Evolutionary conservation across 2,329 filamentous ascomycete species (phyloP), one percentile per base, ranked within the genome.

Genomic region (Ophiostoma triangulosporum): DNA sequence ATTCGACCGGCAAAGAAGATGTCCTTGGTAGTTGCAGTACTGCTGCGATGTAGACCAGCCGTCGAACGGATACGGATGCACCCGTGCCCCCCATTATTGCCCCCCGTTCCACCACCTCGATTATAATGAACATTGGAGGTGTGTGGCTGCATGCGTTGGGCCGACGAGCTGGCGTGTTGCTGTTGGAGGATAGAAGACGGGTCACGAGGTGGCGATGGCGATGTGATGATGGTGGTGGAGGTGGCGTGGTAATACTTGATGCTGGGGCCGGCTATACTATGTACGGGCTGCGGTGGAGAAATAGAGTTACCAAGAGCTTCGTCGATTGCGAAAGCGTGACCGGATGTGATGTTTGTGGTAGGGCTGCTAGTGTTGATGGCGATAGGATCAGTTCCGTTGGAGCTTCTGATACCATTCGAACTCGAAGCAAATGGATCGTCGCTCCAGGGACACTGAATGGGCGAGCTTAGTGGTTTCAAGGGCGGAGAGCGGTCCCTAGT

Each of bases 221-320:
- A 51, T 7, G 38, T n/a, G 27, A 53, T 56, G 26, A 56, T 32
- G 4, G 57, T 58, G 5, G 57, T 58, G 4, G 56, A 54, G 3
- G 50, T 53, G 40, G 33, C 32, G 3, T 38, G 50, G 50, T 50
- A 55, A 12, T 46, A 31, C 14, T 29, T 46, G n/a, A 50, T 7
- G 33, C 40, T 33, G 22, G 22, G 48, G 50, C 20, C 55, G 49
- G n/a, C 32, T 29, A 29, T 33, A 4, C 53, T 35, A 6, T 57
- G 50, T 14, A 54, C 48, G 12, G 50, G 36, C 2, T 46, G 48
- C 7, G 54, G 53, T 0, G 52, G 45, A 5, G 48, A 24, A 4
- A 46, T 50, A 17, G 4, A n/a, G 4, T 35, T 22, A 31, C 53
- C 50, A 3, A 43, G 49, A n/a, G 52, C 48, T 11, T 38, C 38